phyloP scores from a whole-genome alignment of 164 flowering plant species.

The Dillenia turbinata region DNA sequence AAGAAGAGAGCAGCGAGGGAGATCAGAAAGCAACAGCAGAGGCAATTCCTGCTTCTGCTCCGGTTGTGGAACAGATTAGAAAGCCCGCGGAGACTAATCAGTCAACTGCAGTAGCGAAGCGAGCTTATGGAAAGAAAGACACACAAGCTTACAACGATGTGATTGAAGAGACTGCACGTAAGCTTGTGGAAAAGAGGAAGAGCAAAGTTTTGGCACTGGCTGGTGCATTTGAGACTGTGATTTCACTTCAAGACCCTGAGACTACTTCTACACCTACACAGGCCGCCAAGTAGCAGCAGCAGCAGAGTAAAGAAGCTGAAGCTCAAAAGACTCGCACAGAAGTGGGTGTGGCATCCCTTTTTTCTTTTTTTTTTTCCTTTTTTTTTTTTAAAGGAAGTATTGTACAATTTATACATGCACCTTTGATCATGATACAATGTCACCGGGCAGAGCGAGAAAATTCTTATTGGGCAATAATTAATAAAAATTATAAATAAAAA shows the following conservation, averaged over 20 bases:
- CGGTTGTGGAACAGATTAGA: neutral
- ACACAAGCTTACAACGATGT: conserved; percentile 45
- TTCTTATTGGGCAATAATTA: no score
- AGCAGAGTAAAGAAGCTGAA: no score
- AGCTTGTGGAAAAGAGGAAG: conserved; percentile 50
- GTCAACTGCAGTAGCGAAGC: conserved; percentile 14
- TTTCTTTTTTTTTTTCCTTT: no score
- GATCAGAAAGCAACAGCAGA: conserved; percentile 1
- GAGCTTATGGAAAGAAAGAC: conserved; percentile 31
- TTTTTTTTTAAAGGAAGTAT: no score
- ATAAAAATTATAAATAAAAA: no score
- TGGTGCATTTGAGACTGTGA: conserved; percentile 69
- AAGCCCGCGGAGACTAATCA: conserved; percentile 5
- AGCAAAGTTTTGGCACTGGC: conserved; percentile 60
- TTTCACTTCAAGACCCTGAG: conserved; percentile 27
- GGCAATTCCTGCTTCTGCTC: neutral
- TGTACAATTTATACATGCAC: no score
- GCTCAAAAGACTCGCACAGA: no score
- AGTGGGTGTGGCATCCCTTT: no score
- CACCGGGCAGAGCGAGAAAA: no score
- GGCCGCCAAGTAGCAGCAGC: no score
- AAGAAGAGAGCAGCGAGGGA: conserved; percentile 10
- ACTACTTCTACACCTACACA: no score
- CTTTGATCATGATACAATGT: no score
- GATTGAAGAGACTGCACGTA: conserved; percentile 59